Evolutionary conservation across 345 rosid species (phyloP).

Genomic region (Cochlearia excelsa): DNA sequence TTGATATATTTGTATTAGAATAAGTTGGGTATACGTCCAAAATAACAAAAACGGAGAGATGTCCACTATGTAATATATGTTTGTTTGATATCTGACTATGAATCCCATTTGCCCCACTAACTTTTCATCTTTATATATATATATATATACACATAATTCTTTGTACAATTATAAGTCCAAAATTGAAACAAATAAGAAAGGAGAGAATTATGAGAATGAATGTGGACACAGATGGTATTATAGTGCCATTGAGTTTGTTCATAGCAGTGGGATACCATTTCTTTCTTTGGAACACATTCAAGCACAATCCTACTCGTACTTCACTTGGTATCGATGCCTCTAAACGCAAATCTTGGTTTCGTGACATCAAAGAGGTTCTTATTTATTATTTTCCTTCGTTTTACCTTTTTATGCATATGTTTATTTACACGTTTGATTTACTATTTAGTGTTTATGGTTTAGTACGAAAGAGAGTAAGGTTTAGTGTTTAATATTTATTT

Average conservation of each 20-base stretch:
- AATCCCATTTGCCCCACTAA: conserved; percentile 28
- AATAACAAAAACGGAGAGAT: conserved; percentile 4
- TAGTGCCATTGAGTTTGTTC: conserved; percentile 34
- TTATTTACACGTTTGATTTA: not conserved
- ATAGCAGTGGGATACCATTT: conserved; percentile 34
- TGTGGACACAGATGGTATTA: conserved; percentile 25
- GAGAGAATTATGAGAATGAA: conserved; percentile 14
- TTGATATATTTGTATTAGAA: too few relatives aligned
- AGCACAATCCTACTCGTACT: conserved; percentile 35
- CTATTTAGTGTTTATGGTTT: too few relatives aligned
- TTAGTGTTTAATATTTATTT: too few relatives aligned
- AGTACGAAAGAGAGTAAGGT: too few relatives aligned
- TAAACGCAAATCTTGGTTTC: conserved; percentile 37
- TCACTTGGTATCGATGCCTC: conserved; percentile 32
- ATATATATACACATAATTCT: not conserved
- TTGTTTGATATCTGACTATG: conserved; percentile 34
- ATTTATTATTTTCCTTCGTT: not conserved
- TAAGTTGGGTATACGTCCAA: too few relatives aligned
- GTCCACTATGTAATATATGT: conserved; percentile 25
- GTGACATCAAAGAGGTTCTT: conserved; percentile 35
- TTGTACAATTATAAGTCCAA: not conserved
- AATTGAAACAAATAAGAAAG: not conserved
- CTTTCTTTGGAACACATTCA: conserved; percentile 33
- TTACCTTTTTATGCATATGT: not conserved
- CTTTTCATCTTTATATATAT: not conserved